Evolutionary conservation across 306 rosid genomes (phyloP), one percentile per base, ranked within the genome.

Genomic region (Glycine tomentella): DNA sequence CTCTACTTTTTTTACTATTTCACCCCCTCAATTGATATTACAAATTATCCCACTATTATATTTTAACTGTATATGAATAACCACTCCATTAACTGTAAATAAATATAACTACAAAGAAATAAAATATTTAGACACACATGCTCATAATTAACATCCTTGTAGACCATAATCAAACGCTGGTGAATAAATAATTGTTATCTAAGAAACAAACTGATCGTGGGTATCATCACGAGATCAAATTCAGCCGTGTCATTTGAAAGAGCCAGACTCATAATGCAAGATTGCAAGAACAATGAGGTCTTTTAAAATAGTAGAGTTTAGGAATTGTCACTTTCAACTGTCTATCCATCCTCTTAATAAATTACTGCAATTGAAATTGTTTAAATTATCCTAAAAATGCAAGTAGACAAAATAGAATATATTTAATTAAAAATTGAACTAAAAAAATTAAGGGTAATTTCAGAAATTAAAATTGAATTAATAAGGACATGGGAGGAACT

Each of bases 171-270:
- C n/a, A 75, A 48, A 68, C 42, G 34, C 20, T 36, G 52, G 50
- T 69, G 77, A 75, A 4, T 57, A 58, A 50, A 49, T 58, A 68
- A 69, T 31, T n/a, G 9, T 42, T 25, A 53, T 74, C 33, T 42
- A 72, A 73, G 31, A 51, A 52, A 62, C 40, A 51, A 10, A 31
- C 36, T 68, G 36, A 16, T 61, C 1, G 71, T 2, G 16, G 33
- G 15, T 38, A 38, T 4, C 44, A 40, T 52, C 31, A 38, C 40
- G 52, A 64, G 42, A 51, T 25, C 80, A 55, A 68, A 69, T 45
- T 79, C 57, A 67, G 20, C 20, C 20, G 20, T 20, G 20, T 20
- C 20, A 20, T 20, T 20, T 20, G 58, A 75, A 59, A 45, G 69
- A 61, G 48, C 48, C 61, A 10, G 48, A 48, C 36, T 17, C 59